Percentiles rank a stretch among this genome's conserved stretches.
Conservation (phyloP, 1,284 basidiomycete genomes). For the Cutaneotrichosporon spelunceum region DNA sequence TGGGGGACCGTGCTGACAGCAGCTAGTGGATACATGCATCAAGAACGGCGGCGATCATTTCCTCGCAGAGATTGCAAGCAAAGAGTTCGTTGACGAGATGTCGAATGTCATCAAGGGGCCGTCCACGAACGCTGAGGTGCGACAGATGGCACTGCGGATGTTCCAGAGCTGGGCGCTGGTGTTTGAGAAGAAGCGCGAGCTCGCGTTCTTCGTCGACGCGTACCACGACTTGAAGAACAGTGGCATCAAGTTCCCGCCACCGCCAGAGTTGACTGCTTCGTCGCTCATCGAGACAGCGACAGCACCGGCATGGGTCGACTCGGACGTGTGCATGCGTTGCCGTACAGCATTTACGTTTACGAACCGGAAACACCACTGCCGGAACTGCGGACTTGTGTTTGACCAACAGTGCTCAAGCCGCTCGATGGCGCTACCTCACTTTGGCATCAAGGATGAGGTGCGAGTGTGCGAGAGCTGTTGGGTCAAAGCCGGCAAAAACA, state of each 20-base stretch:
- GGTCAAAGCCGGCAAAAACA: constrained; percentile 60
- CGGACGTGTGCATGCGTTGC: constrained; percentile 90
- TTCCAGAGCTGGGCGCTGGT: constrained; percentile 92
- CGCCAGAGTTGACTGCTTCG: constrained; percentile 37
- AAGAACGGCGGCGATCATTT: constrained; percentile 98
- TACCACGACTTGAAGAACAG: constrained; percentile 74
- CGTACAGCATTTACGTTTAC: constrained; percentile 89
- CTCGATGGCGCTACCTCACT: constrained; percentile 80
- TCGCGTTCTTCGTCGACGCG: constrained; percentile 71
- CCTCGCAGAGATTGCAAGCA: constrained; percentile 72
- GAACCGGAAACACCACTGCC: constrained; percentile 96
- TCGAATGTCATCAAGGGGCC: constrained; percentile 39
- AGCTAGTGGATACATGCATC: constrained; percentile 89
- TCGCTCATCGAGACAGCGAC: constrained; percentile 49
- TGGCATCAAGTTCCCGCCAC: constrained; percentile 57
- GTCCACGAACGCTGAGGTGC: constrained; percentile 74
- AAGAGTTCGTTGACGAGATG: constrained; percentile 86
- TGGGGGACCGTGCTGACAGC: constrained; percentile 1
- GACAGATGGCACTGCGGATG: constrained; percentile 70
- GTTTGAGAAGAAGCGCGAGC: constrained; percentile 74
- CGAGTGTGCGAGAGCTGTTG: constrained; percentile 91
- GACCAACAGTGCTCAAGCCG: constrained; percentile 91
- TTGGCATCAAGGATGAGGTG: constrained; percentile 89
- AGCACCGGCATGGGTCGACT: constrained; percentile 93
- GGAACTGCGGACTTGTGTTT: constrained; percentile 96